These are phyloP conservation scores for Suhomyces emberorum DNA, from an alignment of 805 yeast genomes.

Conservation along the genomic window DNA sequence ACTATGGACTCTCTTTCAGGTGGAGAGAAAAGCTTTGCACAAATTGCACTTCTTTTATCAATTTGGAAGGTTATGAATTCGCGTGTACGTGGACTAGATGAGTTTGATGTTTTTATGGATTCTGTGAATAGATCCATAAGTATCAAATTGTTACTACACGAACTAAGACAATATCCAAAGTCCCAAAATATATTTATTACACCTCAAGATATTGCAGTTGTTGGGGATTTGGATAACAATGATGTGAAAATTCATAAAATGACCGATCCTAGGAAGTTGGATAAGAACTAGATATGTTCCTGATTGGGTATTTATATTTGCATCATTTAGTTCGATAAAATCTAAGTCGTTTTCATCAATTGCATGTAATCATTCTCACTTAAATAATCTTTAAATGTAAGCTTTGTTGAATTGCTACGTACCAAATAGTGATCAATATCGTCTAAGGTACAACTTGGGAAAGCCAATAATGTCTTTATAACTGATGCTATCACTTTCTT, in stretches of 20 bases:
- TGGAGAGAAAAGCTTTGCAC: slow-evolving; percentile 94
- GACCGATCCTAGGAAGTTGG: slow-evolving; percentile 34
- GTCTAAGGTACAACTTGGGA: neutral
- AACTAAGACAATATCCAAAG: slow-evolving; percentile 58
- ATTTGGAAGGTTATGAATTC: slow-evolving; percentile 94
- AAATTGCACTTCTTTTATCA: slow-evolving; percentile 79
- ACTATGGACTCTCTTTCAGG: slow-evolving; percentile 87
- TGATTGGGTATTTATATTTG: too few species aligned
- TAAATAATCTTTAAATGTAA: neutral
- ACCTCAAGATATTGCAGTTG: slow-evolving; percentile 81
- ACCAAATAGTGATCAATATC: too few species aligned
- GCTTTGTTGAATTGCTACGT: neutral
- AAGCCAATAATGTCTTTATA: neutral
- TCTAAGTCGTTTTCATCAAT: too few species aligned
- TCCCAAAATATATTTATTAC: slow-evolving; percentile 91
- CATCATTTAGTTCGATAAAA: too few species aligned
- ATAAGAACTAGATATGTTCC: too few species aligned
- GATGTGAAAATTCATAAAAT: slow-evolving; percentile 65
- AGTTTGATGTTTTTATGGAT: slow-evolving; percentile 97
- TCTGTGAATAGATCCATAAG: slow-evolving; percentile 82
- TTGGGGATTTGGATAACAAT: slow-evolving; percentile 53
- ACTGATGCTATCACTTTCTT: slow-evolving; percentile 2
- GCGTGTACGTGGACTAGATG: slow-evolving; percentile 86
- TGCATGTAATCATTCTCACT: too few species aligned
- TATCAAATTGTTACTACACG: slow-evolving; percentile 66